Evolutionary conservation across 2,329 filamentous ascomycete genomes (phyloP), one percentile per base, ranked within the genome.

Genomic region (Colletotrichum tamarilloi): DNA sequence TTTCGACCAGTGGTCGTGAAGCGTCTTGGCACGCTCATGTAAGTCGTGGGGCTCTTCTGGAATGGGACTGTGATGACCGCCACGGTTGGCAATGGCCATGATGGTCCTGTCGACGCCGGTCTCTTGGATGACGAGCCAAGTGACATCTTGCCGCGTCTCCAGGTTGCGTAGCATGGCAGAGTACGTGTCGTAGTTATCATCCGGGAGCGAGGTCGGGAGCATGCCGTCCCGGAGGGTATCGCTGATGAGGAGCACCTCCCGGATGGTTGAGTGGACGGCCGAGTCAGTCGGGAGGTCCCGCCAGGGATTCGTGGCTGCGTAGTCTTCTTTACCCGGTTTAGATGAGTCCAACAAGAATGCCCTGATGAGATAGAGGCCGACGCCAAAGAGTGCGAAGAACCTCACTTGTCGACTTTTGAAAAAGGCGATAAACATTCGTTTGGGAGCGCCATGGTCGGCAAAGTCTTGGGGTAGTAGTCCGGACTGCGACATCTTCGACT

Each of bases 31-130:
- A 3, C 71, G 67, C 46, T 24, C 35, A 28, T 73, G 71, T 52
- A 73, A 71, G 67, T 62, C 56, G 26, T 73, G 49, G 3, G 71
- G 71, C 62, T 73, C 71, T 5, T 73, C 60, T n/a, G 71, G 71
- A 3, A 73, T 71, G 35, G 71, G 71, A 35, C 60, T 71, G 14
- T 62, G 56, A 24, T 70, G 8, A 0, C 71, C 67, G 16, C 71
- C 67, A 35, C 71, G 71, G 14, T 73, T 73, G 55, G 71, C 71
- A 1, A 73, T 73, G 46, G 56, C 71, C 46, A 46, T 60, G 24
- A 71, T 32, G 2, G 67, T 73, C 28, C 60, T 52, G 56, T 70
- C 71, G 35, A 73, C 19, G n/a, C 56, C 30, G 8, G 71, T 73
- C 24, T 73, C 71, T 35, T 73, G 71, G 35, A 73, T 35, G 1